These are phyloP conservation scores for Phytopythium cucurbitacearum DNA, from an alignment of 352 stramenopile species.

Conservation along the genomic window DNA sequence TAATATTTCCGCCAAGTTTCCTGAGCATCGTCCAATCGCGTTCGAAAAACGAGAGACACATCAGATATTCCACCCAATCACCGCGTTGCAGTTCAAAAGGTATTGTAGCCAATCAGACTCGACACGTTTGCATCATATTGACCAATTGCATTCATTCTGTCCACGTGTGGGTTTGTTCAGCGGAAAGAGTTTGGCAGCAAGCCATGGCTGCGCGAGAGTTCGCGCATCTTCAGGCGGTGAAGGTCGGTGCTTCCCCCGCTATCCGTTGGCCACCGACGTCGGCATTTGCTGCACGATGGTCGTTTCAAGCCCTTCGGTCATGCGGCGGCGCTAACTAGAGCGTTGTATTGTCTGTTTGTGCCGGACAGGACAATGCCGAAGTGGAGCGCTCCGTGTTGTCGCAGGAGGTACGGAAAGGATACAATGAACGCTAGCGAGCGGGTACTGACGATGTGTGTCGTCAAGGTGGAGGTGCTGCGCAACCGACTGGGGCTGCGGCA, in stretches of 20 bases:
- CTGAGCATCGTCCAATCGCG: too few relatives aligned
- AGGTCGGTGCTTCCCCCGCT: conserved; percentile 9
- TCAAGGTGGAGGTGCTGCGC: conserved; percentile 67
- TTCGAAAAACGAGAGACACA: too few relatives aligned
- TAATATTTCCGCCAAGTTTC: too few relatives aligned
- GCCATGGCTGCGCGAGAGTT: conserved; percentile 62
- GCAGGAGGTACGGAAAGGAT: conserved; percentile 39
- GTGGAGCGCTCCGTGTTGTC: conserved; percentile 78
- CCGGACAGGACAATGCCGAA: conserved; percentile 72
- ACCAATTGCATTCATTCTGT: too few relatives aligned
- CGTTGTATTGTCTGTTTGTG: background rate
- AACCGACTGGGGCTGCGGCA: conserved; percentile 70
- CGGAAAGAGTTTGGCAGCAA: too few relatives aligned
- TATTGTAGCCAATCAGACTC: too few relatives aligned
- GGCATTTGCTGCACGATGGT: conserved; percentile 5
- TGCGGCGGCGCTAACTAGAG: background rate
- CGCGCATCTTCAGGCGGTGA: conserved; percentile 69
- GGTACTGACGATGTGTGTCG: background rate
- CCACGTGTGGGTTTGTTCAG: too few relatives aligned
- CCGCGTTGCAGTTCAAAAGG: too few relatives aligned
- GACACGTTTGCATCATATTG: too few relatives aligned
- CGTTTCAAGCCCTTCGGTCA: background rate
- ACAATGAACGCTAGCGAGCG: background rate
- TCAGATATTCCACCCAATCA: too few relatives aligned
- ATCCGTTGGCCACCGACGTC: background rate